phyloP scores from a whole-genome alignment of 345 rosid genomes.

The Salix purpurea region DNA sequence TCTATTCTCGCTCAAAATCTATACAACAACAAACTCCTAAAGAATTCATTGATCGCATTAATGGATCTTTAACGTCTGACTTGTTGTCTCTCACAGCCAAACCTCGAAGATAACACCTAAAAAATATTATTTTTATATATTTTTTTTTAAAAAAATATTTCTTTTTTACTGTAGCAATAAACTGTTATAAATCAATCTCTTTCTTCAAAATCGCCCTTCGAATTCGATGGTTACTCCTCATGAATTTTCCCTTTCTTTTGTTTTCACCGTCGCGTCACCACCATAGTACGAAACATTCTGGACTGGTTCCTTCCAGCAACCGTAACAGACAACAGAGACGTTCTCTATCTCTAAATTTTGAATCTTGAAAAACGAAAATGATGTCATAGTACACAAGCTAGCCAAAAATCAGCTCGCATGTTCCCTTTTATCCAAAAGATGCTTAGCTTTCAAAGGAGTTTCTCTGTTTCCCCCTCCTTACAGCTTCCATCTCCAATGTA shows the following conservation, averaged over 20 bases:
- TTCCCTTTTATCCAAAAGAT: conserved; percentile 9
- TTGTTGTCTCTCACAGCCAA: conserved; percentile 31
- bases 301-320: background rate
- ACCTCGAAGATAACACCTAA: conserved; percentile 7
- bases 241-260: background rate
- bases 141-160: too few species aligned
- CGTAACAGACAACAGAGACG: background rate
- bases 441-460: conserved; percentile 34
- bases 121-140: too few species aligned
- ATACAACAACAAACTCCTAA: conserved; percentile 14
- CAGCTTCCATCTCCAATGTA: conserved; percentile 65
- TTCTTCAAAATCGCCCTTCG: too few species aligned
- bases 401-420: background rate
- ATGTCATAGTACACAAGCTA: background rate
- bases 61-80: conserved; percentile 33
- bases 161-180: too few species aligned
- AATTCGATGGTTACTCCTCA: too few species aligned
- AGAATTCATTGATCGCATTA: conserved; percentile 29
- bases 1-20: conserved; percentile 25
- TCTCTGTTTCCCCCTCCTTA: conserved; percentile 36
- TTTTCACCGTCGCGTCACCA: background rate
- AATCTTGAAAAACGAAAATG: background rate
- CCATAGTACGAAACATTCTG: background rate
- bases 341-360: background rate
- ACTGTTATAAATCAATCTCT: too few species aligned